Percentiles rank a stretch among this genome's conserved stretches.
These are phyloP conservation scores for Mallotus nudiflorus DNA, from an alignment of 345 rosid species.

Conservation along the genomic window DNA sequence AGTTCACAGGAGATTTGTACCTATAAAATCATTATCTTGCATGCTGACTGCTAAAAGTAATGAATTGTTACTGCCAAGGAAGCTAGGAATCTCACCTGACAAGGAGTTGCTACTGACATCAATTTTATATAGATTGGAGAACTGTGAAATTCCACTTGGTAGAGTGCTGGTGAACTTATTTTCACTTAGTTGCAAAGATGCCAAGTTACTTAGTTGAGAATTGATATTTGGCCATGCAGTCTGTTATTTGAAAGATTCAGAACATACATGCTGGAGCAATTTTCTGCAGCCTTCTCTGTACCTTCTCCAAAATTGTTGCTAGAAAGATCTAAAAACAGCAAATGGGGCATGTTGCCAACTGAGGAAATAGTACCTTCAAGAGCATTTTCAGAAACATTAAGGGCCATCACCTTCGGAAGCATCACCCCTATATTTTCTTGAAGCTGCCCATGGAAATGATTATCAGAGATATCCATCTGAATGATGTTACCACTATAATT, in stretches of 20 bases:
- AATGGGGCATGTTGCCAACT: background rate
- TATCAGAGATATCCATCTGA: conserved; percentile 1
- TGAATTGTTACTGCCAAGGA: too few species aligned
- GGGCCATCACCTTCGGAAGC: background rate
- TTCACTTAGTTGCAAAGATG: too few species aligned
- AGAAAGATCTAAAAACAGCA: background rate
- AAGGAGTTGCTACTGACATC: too few species aligned
- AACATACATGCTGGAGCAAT: background rate
- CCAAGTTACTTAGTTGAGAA: too few species aligned
- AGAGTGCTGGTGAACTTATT: too few species aligned
- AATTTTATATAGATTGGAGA: too few species aligned
- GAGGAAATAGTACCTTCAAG: background rate
- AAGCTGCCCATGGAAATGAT: background rate
- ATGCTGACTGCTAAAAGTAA: too few species aligned
- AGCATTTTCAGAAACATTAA: background rate
- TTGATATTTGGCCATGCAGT: too few species aligned
- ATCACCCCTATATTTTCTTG: background rate
- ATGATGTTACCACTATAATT: background rate
- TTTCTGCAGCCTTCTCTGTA: background rate
- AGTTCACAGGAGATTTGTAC: background rate
- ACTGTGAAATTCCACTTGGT: too few species aligned
- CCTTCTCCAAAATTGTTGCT: background rate
- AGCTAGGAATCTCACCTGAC: too few species aligned
- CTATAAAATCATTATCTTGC: background rate
- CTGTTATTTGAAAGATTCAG: too few species aligned